These are phyloP conservation scores for Neophaeococcomyces aloes DNA, from an alignment of 2,329 filamentous ascomycete genomes.

Conservation along the genomic window DNA sequence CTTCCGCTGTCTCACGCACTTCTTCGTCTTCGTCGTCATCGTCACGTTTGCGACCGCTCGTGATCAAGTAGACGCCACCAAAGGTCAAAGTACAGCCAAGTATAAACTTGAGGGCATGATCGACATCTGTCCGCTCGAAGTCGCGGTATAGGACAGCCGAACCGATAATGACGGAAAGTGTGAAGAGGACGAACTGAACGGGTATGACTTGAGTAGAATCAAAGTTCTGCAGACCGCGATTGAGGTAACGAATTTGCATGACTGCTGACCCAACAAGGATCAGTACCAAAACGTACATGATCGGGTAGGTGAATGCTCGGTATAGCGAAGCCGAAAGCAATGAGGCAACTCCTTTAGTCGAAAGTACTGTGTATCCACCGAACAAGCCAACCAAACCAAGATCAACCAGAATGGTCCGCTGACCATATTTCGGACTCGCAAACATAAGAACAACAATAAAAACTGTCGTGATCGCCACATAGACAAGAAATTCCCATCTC, in stretches of 20 bases:
- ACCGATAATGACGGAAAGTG: slow-evolving; percentile 85
- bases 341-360: slow-evolving; percentile 92
- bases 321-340: slow-evolving; percentile 85
- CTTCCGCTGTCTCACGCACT: slow-evolving; percentile 53
- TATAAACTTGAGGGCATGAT: slow-evolving; percentile 72
- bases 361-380: slow-evolving; percentile 91
- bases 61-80: slow-evolving; percentile 93
- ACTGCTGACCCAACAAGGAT: slow-evolving; percentile 75
- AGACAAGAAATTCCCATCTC: slow-evolving; percentile 80
- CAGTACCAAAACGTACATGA: slow-evolving; percentile 76
- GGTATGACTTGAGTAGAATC: slow-evolving; percentile 97
- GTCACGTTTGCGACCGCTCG: slow-evolving; percentile 59
- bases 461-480: slow-evolving; percentile 63
- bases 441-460: slow-evolving; percentile 71
- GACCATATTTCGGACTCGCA: slow-evolving; percentile 73
- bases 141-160: slow-evolving; percentile 90
- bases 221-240: slow-evolving; percentile 79
- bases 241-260: slow-evolving; percentile 96
- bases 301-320: slow-evolving; percentile 78
- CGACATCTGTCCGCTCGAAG: slow-evolving; percentile 69
- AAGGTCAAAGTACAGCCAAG: slow-evolving; percentile 89
- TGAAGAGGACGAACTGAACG: slow-evolving; percentile 95
- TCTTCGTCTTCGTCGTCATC: slow-evolving; percentile 50
- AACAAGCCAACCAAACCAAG: slow-evolving; percentile 87
- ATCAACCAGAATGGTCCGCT: slow-evolving; percentile 79